Base-by-base conservation (phyloP, 768 basidiomycete genomes). In the Pisolithus albus region DNA sequence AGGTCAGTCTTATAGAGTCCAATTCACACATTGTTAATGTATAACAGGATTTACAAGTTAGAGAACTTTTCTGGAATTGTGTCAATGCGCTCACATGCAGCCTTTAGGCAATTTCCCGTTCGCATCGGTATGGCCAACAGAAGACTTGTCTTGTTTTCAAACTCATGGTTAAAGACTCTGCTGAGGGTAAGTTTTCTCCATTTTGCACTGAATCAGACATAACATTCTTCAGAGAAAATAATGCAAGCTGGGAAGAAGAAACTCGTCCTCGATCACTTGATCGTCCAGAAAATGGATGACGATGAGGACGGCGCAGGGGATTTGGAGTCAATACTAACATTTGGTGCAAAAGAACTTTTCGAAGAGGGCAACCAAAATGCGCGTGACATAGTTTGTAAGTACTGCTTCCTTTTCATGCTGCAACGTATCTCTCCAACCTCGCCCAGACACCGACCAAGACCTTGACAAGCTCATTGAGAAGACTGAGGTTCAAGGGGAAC, bases 111-210 rank as follows among this genome's bases (percentile, higher is more conserved):
- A 97, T 99, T 52, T 85, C 94, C 19, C 84, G 96, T 47, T 83
- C 92, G 23, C 92, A 98, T 72, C 82, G 96, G 49, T 98, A 86
- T 63, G 96, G 96, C 2, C 96, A 98, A 70, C 81, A 82, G 69
- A 97, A 96, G 63, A 91, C 89, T 6, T 93, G 92, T 54, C 75
- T 95, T 41, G 92, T 95, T 23, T 95, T 97, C 76, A 97, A 95
- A 64, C 70, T 99, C 39, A 92, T 98, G 90, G 82, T 92, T 50
- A 95, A 95, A 67, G 84, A 87, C 51, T 91, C 92, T 7, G 91
- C 94, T 10, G 91, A 94, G 78, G 91, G 89, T 83, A 49, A 52
- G 66, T 38, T 40, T 49, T 45, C 18, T 23, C 37, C 21, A 15
- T 16, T 41, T 13, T 42, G 52, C 23, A n/a, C 11, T 21, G 39